phyloP scores from a whole-genome alignment of 2,329 filamentous ascomycete genomes.

The Dactylellina leptospora region DNA sequence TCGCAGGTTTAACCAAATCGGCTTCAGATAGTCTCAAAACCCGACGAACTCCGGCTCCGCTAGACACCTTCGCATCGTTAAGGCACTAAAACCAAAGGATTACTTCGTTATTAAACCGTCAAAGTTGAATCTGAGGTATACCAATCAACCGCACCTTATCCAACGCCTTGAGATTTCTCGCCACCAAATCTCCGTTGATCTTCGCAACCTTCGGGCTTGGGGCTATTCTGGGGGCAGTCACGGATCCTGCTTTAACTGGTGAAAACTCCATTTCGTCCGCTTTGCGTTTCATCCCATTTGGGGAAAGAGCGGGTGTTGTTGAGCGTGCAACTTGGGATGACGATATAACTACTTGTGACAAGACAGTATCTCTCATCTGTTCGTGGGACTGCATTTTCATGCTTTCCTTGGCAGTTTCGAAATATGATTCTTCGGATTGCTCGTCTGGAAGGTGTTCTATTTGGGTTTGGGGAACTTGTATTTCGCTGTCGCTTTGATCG shows the following conservation, averaged over 20 bases:
- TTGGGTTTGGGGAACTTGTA: slow-evolving; percentile 32
- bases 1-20: neutral
- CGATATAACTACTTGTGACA: neutral
- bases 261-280: slow-evolving; percentile 25
- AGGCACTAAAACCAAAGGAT: neutral
- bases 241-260: slow-evolving; percentile 27
- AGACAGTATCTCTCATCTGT: neutral
- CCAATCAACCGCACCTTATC: too few relatives aligned
- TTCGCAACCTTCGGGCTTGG: slow-evolving; percentile 13
- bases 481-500: neutral
- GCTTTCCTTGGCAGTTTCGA: neutral
- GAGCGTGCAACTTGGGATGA: slow-evolving; percentile 16
- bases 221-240: slow-evolving; percentile 11
- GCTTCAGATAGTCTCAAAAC: slow-evolving; percentile 4
- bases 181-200: neutral
- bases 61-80: neutral
- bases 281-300: slow-evolving; percentile 23
- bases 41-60: slow-evolving; percentile 14
- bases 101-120: too few relatives aligned
- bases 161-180: neutral
- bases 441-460: neutral
- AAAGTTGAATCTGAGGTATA: too few relatives aligned
- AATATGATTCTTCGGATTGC: neutral
- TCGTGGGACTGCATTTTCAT: neutral
- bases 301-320: slow-evolving; percentile 14